Conservation (phyloP, 1,284 basidiomycete genomes). For the Marasmius sp. region DNA sequence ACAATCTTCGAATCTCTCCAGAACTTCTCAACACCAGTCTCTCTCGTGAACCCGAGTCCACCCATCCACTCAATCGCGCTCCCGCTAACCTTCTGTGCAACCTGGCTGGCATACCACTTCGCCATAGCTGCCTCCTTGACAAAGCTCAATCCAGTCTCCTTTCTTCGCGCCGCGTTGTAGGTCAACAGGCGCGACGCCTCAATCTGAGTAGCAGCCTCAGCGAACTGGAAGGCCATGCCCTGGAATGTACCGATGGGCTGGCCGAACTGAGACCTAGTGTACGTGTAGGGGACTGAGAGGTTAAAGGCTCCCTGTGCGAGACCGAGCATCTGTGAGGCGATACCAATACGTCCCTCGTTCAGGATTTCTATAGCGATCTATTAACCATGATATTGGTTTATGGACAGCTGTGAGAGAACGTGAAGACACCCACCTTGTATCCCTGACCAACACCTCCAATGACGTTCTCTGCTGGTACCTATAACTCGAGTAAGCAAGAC, state of each 20-base stretch:
- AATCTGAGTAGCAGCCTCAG: conserved; percentile 85
- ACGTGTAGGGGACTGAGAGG: conserved; percentile 91
- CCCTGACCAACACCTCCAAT: conserved; percentile 93
- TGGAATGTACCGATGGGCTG: conserved; percentile 92
- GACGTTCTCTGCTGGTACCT: conserved; percentile 86
- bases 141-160: conserved; percentile 88
- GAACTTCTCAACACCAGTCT: conserved; percentile 81
- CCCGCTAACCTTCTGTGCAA: conserved; percentile 89
- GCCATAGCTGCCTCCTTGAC: conserved; percentile 97
- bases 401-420: neutral
- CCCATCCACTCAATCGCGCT: conserved; percentile 97
- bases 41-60: conserved; percentile 78
- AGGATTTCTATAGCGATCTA: conserved; percentile 95
- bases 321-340: conserved; percentile 96
- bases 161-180: conserved; percentile 93
- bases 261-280: conserved; percentile 92
- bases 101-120: conserved; percentile 86
- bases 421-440: conserved; percentile 69
- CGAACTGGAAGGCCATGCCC: conserved; percentile 95
- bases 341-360: conserved; percentile 97
- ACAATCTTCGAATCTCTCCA: conserved; percentile 89
- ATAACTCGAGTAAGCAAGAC: neutral
- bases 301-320: conserved; percentile 97
- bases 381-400: neutral
- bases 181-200: conserved; percentile 92